phyloP scores from a whole-genome alignment of 345 rosid species.

The Chamaenerion angustifolium region DNA sequence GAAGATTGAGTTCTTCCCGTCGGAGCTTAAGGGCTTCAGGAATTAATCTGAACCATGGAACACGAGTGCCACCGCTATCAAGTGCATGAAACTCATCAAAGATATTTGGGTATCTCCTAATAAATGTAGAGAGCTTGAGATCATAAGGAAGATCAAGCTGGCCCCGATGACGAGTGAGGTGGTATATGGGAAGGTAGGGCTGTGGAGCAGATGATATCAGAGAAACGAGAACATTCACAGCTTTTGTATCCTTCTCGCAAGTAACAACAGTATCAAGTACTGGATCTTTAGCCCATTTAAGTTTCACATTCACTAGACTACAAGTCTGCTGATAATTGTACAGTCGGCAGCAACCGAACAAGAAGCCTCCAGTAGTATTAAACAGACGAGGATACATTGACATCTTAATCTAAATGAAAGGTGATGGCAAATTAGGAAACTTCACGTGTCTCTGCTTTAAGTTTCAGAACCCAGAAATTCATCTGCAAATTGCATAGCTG shows the following conservation, averaged over 20 bases:
- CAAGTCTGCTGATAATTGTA: slow-evolving; percentile 34
- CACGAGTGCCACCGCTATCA: slow-evolving; percentile 70
- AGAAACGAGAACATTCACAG: slow-evolving; percentile 44
- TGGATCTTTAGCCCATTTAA: slow-evolving; percentile 80
- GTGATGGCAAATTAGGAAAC: too few relatives aligned
- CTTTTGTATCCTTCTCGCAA: slow-evolving; percentile 48
- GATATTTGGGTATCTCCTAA: slow-evolving; percentile 53
- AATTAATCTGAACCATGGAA: slow-evolving; percentile 58
- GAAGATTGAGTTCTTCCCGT: slow-evolving; percentile 19
- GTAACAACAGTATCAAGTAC: slow-evolving; percentile 44
- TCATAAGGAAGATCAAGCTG: slow-evolving; percentile 50
- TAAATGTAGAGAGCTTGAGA: slow-evolving; percentile 54
- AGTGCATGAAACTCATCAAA: slow-evolving; percentile 33
- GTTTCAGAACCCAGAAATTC: too few relatives aligned
- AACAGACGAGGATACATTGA: slow-evolving; percentile 23
- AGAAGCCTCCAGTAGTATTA: slow-evolving; percentile 8
- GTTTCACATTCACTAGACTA: slow-evolving; percentile 54
- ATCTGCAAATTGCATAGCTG: too few relatives aligned
- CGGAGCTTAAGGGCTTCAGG: slow-evolving; percentile 32
- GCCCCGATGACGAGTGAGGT: slow-evolving; percentile 34
- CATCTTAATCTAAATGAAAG: slow-evolving; percentile 5
- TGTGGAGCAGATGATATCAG: slow-evolving; percentile 28
- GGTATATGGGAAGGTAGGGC: slow-evolving; percentile 32
- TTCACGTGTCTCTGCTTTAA: too few relatives aligned
- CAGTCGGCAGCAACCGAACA: slow-evolving; percentile 21